Conservation (phyloP, 768 basidiomycete genomes). For the Gymnopilus junonius region DNA sequence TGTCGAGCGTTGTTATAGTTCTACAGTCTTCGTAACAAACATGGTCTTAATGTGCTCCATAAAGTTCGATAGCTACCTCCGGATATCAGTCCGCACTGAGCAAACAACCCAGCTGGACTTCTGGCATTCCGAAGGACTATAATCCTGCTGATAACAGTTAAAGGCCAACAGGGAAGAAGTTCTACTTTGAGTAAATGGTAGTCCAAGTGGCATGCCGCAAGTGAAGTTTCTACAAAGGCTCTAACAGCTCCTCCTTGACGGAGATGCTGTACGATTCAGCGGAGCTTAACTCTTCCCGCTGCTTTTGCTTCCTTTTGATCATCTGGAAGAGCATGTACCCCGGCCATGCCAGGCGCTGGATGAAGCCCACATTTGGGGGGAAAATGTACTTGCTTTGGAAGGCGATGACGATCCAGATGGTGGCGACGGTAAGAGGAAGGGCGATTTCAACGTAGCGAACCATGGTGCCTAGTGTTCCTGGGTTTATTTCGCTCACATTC, state of each 20-base stretch:
- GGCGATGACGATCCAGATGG: conserved; percentile 55
- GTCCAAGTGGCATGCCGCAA: neutral
- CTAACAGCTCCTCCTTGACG: neutral
- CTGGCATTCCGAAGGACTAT: neutral
- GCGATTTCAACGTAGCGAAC: conserved; percentile 45
- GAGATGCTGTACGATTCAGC: neutral
- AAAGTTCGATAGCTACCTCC: neutral
- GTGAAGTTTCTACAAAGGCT: neutral
- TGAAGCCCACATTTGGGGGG: conserved; percentile 19
- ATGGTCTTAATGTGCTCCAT: neutral
- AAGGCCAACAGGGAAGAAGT: neutral
- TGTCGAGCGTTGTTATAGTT: neutral
- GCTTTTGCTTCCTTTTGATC: neutral
- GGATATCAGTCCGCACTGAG: neutral
- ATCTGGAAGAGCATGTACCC: conserved; percentile 18
- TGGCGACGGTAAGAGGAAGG: conserved; percentile 48
- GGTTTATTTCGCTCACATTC: conserved; percentile 54
- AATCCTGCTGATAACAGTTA: neutral
- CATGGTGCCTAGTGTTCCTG: conserved; percentile 40
- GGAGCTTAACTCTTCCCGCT: neutral
- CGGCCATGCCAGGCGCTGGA: conserved; percentile 29
- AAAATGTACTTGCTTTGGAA: conserved; percentile 50
- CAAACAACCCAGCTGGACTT: neutral
- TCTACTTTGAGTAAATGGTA: neutral
- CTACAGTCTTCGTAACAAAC: neutral